Evolutionary conservation across 192 early-diverging fungal genomes (phyloP).

Genomic region (Polychytrium aggregatum): DNA sequence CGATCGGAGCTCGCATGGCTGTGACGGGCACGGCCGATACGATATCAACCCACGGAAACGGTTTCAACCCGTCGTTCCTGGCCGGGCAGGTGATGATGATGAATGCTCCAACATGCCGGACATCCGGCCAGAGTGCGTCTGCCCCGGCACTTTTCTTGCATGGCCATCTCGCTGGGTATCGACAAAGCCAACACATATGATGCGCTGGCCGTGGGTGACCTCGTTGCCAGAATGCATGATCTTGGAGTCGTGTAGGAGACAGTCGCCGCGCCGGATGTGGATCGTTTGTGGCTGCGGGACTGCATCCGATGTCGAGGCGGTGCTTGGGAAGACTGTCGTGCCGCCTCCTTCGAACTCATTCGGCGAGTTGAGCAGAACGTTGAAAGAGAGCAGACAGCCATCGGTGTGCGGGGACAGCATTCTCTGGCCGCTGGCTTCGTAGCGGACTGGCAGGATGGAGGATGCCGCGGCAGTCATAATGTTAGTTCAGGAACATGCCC

Average conservation of each 20-base stretch:
- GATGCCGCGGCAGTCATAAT: too few species aligned
- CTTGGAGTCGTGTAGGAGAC: conserved; percentile 32
- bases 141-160: too few species aligned
- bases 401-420: conserved; percentile 35
- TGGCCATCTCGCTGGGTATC: conserved; percentile 5
- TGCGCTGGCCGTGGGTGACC: conserved; percentile 23
- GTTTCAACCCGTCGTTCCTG: too few species aligned
- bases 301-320: background rate
- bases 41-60: too few species aligned
- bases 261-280: conserved; percentile 22
- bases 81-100: too few species aligned
- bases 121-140: too few species aligned
- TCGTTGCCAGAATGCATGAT: conserved; percentile 26
- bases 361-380: conserved; percentile 30
- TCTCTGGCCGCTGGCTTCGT: conserved; percentile 23
- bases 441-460: conserved; percentile 17
- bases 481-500: too few species aligned
- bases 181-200: conserved; percentile 41
- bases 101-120: too few species aligned
- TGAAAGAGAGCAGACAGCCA: conserved; percentile 42
- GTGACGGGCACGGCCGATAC: too few species aligned
- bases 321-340: conserved; percentile 26
- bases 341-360: conserved; percentile 42
- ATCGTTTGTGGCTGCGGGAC: conserved; percentile 5
- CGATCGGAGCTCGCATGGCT: too few species aligned